A percentile compares a stretch with the other conserved stretches of the same genome.
phyloP scores from a whole-genome alignment of 2,329 filamentous ascomycete species.

The Xylariomycetidae sp. region DNA sequence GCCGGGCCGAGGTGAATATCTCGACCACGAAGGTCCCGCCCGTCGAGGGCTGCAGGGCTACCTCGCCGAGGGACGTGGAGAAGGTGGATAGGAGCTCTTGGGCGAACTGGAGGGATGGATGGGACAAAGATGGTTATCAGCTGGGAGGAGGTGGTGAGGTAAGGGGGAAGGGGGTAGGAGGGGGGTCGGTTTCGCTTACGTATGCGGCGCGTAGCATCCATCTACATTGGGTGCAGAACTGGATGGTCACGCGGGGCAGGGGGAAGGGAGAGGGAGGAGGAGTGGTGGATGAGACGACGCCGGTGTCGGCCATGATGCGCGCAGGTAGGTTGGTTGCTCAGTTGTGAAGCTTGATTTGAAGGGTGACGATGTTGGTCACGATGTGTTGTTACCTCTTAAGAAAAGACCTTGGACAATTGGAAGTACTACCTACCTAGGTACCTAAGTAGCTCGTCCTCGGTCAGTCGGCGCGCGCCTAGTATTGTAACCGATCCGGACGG shows the following conservation, averaged over 20 bases:
- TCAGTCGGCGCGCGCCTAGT: too few relatives aligned
- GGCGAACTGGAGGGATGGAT: slow-evolving; percentile 61
- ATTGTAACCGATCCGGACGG: too few relatives aligned
- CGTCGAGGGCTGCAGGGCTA: slow-evolving; percentile 78
- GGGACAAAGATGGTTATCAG: slow-evolving; percentile 1
- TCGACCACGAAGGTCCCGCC: slow-evolving; percentile 79
- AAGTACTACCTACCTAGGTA: not conserved
- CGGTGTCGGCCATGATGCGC: slow-evolving; percentile 21
- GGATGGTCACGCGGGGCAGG: slow-evolving; percentile 76
- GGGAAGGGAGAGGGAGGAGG: slow-evolving; percentile 25
- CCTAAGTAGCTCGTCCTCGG: too few relatives aligned
- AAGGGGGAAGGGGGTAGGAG: too few relatives aligned
- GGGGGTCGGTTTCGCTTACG: slow-evolving; percentile 56
- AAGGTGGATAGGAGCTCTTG: slow-evolving; percentile 97
- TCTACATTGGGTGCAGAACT: slow-evolving; percentile 90
- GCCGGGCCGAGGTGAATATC: slow-evolving; percentile 36
- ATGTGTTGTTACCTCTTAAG: too few relatives aligned
- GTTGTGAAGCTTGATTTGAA: not conserved
- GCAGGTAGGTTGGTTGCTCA: too few relatives aligned
- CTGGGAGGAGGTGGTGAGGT: slow-evolving; percentile 2
- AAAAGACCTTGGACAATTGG: too few relatives aligned
- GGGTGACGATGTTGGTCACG: too few relatives aligned
- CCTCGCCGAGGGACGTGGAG: slow-evolving; percentile 74
- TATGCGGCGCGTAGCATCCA: slow-evolving; percentile 88
- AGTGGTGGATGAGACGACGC: slow-evolving; percentile 7